Evolutionary conservation across 139 green algal genomes (phyloP), one percentile per base, ranked within the genome.

Genomic region (Prasinococcaceae sp.): DNA sequence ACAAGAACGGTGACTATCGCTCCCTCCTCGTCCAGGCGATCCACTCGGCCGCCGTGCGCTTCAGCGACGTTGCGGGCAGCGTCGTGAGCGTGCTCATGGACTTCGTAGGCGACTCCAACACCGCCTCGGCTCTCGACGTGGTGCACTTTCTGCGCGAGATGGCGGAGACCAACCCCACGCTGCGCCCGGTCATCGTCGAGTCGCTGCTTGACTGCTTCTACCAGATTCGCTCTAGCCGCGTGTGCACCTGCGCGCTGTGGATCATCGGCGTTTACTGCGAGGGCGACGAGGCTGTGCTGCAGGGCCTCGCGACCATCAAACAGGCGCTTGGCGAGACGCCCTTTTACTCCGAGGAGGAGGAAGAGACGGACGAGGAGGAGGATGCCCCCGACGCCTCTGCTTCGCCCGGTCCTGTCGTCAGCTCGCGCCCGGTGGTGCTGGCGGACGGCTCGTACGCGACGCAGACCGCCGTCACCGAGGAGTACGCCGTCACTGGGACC

Each of bases 71-170:
- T 5, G 86, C 90, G 0, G 62, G 53, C 49, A 79, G 50, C 24
- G 90, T 97, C 33, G 79, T 98, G 48, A 80, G 93, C 69, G 63
- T 97, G 44, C 74, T 98, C 9, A 95, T 95, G 85, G 90, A 97
- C 65, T 98, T 98, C 74, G 66, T 98, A 48, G 82, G 81, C 5
- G 85, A 94, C 53, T 30, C 65, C 51, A 92, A 87, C 70, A 78
- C 72, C 17, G 78, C 83, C 20, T 76, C 72, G 2, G 90, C 89
- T 1, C 74, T 96, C 53, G 81, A 92, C 50, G 83, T 92, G 6
- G 68, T 77, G 19, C 84, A 85, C 55, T 92, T 94, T 52, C 76
- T 97, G 37, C 74, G 90, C 6, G 90, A 98, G 63, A 94, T 97
- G 50, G 79, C 84, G 48, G 79, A 94, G 65, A 95, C 88, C 47